phyloP scores from a whole-genome alignment of 768 basidiomycete species.

The Boletus reticulatus region DNA sequence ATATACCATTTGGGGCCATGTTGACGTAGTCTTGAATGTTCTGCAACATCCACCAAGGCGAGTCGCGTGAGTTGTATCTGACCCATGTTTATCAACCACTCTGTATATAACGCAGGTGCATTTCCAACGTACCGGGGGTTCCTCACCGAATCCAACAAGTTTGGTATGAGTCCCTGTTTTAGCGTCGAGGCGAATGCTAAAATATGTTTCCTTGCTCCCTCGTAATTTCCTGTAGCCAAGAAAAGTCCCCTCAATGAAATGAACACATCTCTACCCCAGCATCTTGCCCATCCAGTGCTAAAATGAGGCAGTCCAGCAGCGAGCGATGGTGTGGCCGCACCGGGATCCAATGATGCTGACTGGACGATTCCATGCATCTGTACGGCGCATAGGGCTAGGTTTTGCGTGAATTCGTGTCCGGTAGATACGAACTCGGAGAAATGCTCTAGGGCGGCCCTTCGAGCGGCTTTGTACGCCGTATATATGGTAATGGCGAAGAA shows the following conservation, averaged over 20 bases:
- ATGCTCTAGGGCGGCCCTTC: constrained; percentile 80
- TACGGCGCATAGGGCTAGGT: constrained; percentile 79
- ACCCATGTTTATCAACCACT: not conserved
- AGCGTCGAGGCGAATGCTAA: constrained; percentile 89
- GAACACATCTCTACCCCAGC: constrained; percentile 95
- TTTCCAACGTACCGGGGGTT: constrained; percentile 62
- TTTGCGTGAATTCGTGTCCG: constrained; percentile 88
- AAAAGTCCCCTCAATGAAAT: constrained; percentile 93
- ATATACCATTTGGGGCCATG: constrained; percentile 80
- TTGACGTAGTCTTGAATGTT: constrained; percentile 93
- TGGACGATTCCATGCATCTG: constrained; percentile 92
- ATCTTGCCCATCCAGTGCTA: constrained; percentile 88
- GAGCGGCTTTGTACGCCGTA: constrained; percentile 90
- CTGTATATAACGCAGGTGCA: not conserved
- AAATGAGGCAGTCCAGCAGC: constrained; percentile 98
- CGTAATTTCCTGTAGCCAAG: constrained; percentile 87
- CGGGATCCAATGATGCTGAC: constrained; percentile 86
- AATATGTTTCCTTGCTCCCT: constrained; percentile 85
- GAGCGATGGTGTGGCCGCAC: constrained; percentile 68
- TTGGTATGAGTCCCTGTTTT: constrained; percentile 96
- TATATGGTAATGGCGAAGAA: constrained; percentile 93
- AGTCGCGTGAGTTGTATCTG: constrained; percentile 95
- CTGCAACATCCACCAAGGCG: constrained; percentile 99
- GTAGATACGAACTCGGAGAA: constrained; percentile 81
- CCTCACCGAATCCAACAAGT: constrained; percentile 85